These are phyloP conservation scores for Trichophyton benhamiae DNA, from an alignment of 2,329 filamentous ascomycete genomes.

Conservation along the genomic window DNA sequence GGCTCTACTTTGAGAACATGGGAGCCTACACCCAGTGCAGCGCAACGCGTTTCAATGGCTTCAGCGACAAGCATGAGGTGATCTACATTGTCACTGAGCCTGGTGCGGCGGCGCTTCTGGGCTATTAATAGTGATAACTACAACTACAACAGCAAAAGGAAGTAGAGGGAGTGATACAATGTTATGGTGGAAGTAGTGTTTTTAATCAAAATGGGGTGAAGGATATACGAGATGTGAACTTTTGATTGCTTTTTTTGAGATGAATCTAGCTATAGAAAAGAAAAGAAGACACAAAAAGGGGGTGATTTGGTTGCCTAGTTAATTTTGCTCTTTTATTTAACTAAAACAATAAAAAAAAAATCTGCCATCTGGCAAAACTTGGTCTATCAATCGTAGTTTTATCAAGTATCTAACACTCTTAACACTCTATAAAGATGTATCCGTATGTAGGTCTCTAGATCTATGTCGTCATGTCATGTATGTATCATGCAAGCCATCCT, in stretches of 20 bases:
- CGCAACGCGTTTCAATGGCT: conserved; percentile 94
- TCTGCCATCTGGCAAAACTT: background rate
- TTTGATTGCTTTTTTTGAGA: background rate
- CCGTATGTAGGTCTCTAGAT: background rate
- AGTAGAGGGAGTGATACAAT: background rate
- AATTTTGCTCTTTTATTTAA: background rate
- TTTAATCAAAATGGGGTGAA: background rate
- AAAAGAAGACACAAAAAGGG: background rate
- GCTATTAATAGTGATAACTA: conserved; percentile 22
- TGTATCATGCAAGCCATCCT: background rate
- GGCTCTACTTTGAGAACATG: conserved; percentile 99
- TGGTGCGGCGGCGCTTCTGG: conserved; percentile 63
- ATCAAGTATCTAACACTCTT: background rate
- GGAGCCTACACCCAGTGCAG: conserved; percentile 98
- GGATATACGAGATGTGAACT: background rate
- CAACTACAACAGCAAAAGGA: background rate
- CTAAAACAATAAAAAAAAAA: background rate
- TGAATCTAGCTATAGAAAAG: background rate
- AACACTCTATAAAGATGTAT: background rate
- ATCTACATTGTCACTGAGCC: conserved; percentile 93
- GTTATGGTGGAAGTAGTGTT: background rate
- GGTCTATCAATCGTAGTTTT: background rate
- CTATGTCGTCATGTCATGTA: background rate
- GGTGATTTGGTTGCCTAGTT: background rate
- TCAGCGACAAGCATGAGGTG: conserved; percentile 80